A percentile compares a stretch with the other conserved stretches of the same genome.
These are phyloP conservation scores for Eucommia ulmoides DNA, from an alignment of 257 asterid genomes.

Conservation along the genomic window DNA sequence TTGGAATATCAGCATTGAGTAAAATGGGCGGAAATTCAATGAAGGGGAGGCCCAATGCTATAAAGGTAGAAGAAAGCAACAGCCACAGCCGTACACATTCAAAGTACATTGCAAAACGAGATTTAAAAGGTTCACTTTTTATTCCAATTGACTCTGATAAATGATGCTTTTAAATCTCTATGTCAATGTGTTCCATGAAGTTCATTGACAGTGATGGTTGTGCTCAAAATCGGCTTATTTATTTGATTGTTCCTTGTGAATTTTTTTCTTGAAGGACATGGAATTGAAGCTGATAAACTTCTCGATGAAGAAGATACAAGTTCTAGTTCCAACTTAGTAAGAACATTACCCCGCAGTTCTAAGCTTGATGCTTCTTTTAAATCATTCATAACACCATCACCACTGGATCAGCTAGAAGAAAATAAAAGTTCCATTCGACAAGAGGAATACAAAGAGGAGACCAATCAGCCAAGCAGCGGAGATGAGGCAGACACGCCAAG, in stretches of 20 bases:
- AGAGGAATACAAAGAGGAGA: slow-evolving; percentile 15
- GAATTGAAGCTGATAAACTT: slow-evolving; percentile 20
- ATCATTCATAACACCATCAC: slow-evolving; percentile 28
- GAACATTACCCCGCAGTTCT: slow-evolving; percentile 14
- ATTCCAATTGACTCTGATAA: too few species aligned
- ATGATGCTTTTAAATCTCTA: too few species aligned
- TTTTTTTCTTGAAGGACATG: slow-evolving; percentile 22
- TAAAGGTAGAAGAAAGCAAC: slow-evolving; percentile 40
- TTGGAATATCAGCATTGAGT: slow-evolving; percentile 44
- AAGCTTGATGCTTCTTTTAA: slow-evolving; percentile 43
- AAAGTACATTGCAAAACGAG: slow-evolving; percentile 22
- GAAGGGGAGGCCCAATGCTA: slow-evolving; percentile 22
- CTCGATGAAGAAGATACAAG: slow-evolving; percentile 22
- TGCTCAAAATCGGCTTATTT: neutral
- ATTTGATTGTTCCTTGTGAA: neutral
- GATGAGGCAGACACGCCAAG: slow-evolving; percentile 23
- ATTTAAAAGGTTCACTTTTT: slow-evolving; percentile 39
- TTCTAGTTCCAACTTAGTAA: slow-evolving; percentile 18
- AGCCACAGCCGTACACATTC: slow-evolving; percentile 18
- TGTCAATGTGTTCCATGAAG: neutral
- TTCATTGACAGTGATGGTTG: too few species aligned
- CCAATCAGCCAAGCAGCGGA: slow-evolving; percentile 26
- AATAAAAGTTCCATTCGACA: slow-evolving; percentile 21
- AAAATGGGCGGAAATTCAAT: slow-evolving; percentile 44
- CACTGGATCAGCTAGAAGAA: slow-evolving; percentile 12